Base-by-base conservation (phyloP, 2,329 filamentous ascomycete species). In the Phialocephala sp. region DNA sequence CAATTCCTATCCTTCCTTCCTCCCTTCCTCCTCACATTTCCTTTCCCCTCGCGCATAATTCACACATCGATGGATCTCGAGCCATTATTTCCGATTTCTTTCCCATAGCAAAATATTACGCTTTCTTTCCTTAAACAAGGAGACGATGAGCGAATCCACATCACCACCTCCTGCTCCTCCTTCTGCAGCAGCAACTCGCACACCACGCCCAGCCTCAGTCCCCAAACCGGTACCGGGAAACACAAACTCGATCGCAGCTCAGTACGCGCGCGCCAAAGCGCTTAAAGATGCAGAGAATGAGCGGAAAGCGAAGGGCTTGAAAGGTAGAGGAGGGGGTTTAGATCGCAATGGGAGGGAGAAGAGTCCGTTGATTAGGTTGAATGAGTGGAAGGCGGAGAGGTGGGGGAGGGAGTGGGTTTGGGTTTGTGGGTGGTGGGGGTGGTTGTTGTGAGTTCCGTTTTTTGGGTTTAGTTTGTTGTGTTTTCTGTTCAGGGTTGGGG, bases 241-340 rank as follows among this genome's bases (percentile, higher is more conserved):
- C 52, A 60, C 71, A 18, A 71, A 72, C 20, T 73, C 72, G 11
- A 70, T 75, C 18, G 75, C 74, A 35, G 74, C 74, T 35, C 75
- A 75, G 64, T 75, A 76, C 62, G 73, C 72, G 37, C 66, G 74
- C 18, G 75, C 75, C 4, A 75, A 75, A 68, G 73, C 72, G 5
- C 36, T 68, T 0, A 72, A 74, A 59, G 74, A 75, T 35, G 72
- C 67, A 50, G 69, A 73, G 37, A 72, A 74, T 20, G 64, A 64
- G 32, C 66, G 57, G 41, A 37, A 59, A 43, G 45, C n/a, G 45
- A 50, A 14, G 45, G 45, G 45, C 11, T 24, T 50, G 20, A 27
- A 72, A 70, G 14, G 69, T 64, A 20, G 64, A 62, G 45, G 62
- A 45, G 18, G 57, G 62, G 37, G 50, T 54, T 52, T 60, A 43